Evolutionary conservation across 768 basidiomycete species (phyloP), one percentile per base, ranked within the genome.

Genomic region (Cubamyces lactineus): DNA sequence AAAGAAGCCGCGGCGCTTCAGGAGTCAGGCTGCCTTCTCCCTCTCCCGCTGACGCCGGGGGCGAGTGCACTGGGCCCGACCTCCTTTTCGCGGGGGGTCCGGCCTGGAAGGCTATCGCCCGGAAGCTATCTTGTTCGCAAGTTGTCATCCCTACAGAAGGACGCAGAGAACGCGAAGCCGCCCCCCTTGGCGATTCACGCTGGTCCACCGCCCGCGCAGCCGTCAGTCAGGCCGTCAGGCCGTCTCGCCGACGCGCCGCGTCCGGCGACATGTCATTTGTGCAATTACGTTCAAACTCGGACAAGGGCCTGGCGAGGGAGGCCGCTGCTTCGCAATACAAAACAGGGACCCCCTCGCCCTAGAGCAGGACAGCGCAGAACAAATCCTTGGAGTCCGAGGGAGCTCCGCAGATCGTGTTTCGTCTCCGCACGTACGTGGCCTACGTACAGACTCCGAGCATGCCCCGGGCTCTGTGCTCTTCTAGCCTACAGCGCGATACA

Each of bases 381-480:
- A 58, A 15, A 48, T 58, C 62, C 62, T 54, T 58, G 62, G 56
- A 63, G 30, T 63, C 62, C 62, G 62, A 63, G 62, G 62, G 57
- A 39, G 52, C 54, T 28, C 61, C 40, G 52, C 62, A 53, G 56
- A 50, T 54, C 42, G 28, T 50, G 41, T 46, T 46, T 30, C 46
- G 50, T 47, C 55, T 46, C 52, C 53, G 34, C 54, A 40, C 46
- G 30, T 34, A 51, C 45, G 53, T 26, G 52, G 11, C 24, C 24
- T 21, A 19, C 28, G 41, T n/a, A 57, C 46, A 53, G 52, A 15
- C 57, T 57, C 52, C 62, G 57, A 58, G 46, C 23, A 38, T 51
- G 34, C 41, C 50, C 49, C 48, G 39, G 55, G 16, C 34, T 62
- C 61, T 40, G 40, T 41, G 46, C 53, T 57, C 34, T 58, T 63